Evolutionary conservation across 2,329 filamentous ascomycete genomes (phyloP), one percentile per base, ranked within the genome.

Genomic region (Parasarocladium wereldwijsianum): DNA sequence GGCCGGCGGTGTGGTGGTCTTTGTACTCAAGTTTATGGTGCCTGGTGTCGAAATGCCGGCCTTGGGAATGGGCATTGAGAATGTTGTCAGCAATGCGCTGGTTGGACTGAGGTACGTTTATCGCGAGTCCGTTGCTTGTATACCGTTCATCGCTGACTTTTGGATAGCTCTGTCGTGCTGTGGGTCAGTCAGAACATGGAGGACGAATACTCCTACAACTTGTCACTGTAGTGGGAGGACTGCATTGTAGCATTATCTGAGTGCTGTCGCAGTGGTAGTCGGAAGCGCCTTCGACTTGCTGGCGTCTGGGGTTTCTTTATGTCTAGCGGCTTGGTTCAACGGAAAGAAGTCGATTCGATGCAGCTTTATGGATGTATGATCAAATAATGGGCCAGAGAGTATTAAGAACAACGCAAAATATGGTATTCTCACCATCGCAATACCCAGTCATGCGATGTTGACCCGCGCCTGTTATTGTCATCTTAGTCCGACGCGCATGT

Each of bases 101-200:
- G 70, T 77, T 32, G 71, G 71, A 31, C 47, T 73, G 32, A 73
- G 64, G 64, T 68, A 48, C 39, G 63, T 52, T n/a, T 20, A 15
- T 19, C 28, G 5, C 8, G 3, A 28, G 4, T 7, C 19, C 8
- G 14, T 18, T 5, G 8, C 10, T 19, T 14, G 4, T 18, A 6
- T 16, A 4, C 6, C 7, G 12, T 18, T 18, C 16, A 21, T 9
- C 33, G n/a, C 43, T 49, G 32, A 42, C 32, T n/a, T n/a, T 14
- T 5, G 4, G 8, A 11, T 39, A 71, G 70, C 52, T 67, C 66
- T 14, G 70, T 75, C 27, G 65, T 76, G 36, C 60, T 78, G 24
- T 78, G 73, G 73, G 53, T 78, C 32, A 73, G 66, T 53, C 73
- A 78, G 60, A 78, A 78, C 43, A 76, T 78, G 68, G 73, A 78